phyloP scores from a whole-genome alignment of 306 rosid species.

The Cicer judaicum region DNA sequence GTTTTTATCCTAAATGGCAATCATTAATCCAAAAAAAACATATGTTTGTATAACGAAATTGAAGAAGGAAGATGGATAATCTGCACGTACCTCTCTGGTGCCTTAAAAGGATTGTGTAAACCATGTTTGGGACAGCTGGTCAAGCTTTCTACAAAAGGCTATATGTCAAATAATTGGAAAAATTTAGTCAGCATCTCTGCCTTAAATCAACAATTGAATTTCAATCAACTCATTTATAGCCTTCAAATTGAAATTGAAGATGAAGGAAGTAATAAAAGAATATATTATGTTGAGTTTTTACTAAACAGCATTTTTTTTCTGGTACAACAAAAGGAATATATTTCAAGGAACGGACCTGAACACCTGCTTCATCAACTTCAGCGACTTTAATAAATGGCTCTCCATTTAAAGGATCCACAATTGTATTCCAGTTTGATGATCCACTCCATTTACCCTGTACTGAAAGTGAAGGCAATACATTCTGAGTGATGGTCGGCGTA shows the following conservation, averaged over 20 bases:
- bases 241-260: conserved; percentile 23
- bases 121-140: conserved; percentile 93
- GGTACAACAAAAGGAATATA: conserved; percentile 27
- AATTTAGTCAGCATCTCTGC: conserved; percentile 27
- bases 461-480: conserved; percentile 52
- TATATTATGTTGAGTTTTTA: conserved; percentile 7
- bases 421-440: conserved; percentile 66
- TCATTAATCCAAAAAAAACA: neutral
- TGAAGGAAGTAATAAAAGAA: conserved; percentile 18
- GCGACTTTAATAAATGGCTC: conserved; percentile 90
- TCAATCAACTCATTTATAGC: conserved; percentile 32
- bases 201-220: conserved; percentile 25
- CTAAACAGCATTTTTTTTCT: neutral
- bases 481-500: conserved; percentile 33
- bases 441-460: conserved; percentile 94
- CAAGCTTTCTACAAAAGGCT: conserved; percentile 93
- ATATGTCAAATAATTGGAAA: conserved; percentile 42
- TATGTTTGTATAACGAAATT: conserved; percentile 1
- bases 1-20: neutral
- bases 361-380: conserved; percentile 80
- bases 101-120: conserved; percentile 93
- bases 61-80: conserved; percentile 23
- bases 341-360: conserved; percentile 65
- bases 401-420: conserved; percentile 93
- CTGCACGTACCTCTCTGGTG: conserved; percentile 82